Base-by-base conservation (phyloP, 129 eudicot species). In the Arctium minus region DNA sequence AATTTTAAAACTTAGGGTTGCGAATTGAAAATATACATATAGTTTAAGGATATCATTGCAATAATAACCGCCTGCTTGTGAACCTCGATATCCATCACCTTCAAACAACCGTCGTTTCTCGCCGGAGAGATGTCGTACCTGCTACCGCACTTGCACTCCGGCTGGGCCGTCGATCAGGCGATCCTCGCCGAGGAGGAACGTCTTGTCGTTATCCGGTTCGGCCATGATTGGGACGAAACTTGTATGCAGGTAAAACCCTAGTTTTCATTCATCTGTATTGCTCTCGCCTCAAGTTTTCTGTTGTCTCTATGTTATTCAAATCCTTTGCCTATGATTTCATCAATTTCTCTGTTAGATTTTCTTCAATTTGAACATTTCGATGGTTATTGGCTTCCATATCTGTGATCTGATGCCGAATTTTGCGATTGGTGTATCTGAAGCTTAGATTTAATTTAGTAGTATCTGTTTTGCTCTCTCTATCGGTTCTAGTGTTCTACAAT, bases 161-260 rank as follows among this genome's bases (percentile, higher is more conserved):
- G 98, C 5, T 94, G 98, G 98, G 98, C 98, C n/a, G 98, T 92
- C 64, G 98, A 94, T 81, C 98, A 94, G 71, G 96, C 98, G 12
- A 94, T 94, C 84, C 98, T 94, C 75, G 97, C 98, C 82, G 98
- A 94, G 70, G 98, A 94, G 85, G 98, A 94, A 72, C 65, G 72
- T 77, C 65, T 36, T 56, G 67, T 64, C 17, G 40, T 35, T 22
- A 62, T 68, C 81, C 69, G 12, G 6, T 77, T 77, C 18, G 97
- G 98, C 53, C 98, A 94, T 83, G 98, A 94, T 83, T 94, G 98
- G 98, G 98, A 94, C 88, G 98, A 94, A 82, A 94, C 98, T 76
- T 94, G 97, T 82, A 92, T 94, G 97, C 98, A 92, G 97, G 98
- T 94, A 75, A 31, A 18, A 22, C 67, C 60, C 60, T 64, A 80